These are phyloP conservation scores for Pecoramyces ruminantium DNA, from an alignment of 192 early-diverging fungal species.

Conservation along the genomic window DNA sequence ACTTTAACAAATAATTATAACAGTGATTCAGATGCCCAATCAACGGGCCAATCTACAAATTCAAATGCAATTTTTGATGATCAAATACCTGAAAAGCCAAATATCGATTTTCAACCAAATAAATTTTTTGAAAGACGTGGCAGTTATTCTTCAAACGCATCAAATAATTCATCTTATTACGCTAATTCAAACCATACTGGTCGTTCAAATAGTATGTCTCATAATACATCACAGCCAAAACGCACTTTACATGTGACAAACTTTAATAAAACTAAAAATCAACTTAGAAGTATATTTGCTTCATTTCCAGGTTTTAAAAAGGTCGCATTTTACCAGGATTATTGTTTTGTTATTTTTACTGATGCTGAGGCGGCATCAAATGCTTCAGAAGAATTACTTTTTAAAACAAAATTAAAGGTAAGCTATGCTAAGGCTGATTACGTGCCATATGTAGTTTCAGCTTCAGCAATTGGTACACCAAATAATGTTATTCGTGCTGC, in stretches of 20 bases:
- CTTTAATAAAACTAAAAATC: constrained; percentile 14
- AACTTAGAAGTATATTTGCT: constrained; percentile 15
- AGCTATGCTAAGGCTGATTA: constrained; percentile 27
- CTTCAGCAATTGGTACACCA: constrained; percentile 13
- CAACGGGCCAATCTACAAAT: background rate
- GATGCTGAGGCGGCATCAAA: constrained; percentile 13
- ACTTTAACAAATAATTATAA: background rate
- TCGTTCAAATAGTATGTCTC: background rate
- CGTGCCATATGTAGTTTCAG: constrained; percentile 15
- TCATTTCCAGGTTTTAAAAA: constrained; percentile 15
- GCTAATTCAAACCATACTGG: background rate
- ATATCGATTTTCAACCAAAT: background rate
- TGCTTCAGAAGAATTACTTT: constrained; percentile 27
- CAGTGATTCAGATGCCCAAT: background rate
- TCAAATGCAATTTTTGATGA: background rate
- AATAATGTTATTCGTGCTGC: constrained; percentile 18
- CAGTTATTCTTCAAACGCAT: background rate
- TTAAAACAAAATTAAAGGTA: constrained; percentile 27
- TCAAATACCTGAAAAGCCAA: background rate
- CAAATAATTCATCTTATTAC: background rate
- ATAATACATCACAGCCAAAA: constrained; percentile 13
- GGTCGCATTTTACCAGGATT: constrained; percentile 29
- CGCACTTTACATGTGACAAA: constrained; percentile 29
- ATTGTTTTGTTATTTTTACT: constrained; percentile 25
- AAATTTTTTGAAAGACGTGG: background rate